Evolutionary conservation across 2,329 filamentous ascomycete species (phyloP).

Genomic region (Akanthomyces dipterigenus): DNA sequence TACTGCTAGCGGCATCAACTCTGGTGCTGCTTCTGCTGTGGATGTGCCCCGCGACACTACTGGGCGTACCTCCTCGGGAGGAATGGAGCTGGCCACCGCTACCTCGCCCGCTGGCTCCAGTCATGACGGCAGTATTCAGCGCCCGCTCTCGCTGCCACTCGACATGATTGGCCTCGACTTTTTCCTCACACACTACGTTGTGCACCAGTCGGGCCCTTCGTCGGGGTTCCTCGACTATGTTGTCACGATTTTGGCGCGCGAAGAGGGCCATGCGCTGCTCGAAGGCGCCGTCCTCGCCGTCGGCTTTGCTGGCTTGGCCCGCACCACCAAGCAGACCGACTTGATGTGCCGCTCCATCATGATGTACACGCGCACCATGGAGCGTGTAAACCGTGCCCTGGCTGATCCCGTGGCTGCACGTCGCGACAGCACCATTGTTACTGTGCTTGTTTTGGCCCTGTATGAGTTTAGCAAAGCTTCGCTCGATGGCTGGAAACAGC

Average conservation of each 20-base stretch:
- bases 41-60: not conserved
- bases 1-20: not conserved
- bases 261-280: constrained; percentile 10
- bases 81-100: not conserved
- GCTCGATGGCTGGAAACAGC: constrained; percentile 11
- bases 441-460: constrained; percentile 8
- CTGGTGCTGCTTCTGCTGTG: constrained; percentile 2
- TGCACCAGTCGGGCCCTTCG: constrained; percentile 9
- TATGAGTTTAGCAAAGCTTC: constrained; percentile 13
- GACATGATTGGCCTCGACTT: constrained; percentile 12
- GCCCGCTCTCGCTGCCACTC: constrained; percentile 5
- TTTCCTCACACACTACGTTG: constrained; percentile 10
- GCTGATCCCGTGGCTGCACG: constrained; percentile 7
- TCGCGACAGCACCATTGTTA: constrained; percentile 12
- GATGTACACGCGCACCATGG: constrained; percentile 12
- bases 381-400: constrained; percentile 10
- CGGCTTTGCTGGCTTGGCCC: constrained; percentile 11
- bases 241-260: constrained; percentile 7
- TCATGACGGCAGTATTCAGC: constrained; percentile 4
- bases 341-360: constrained; percentile 11
- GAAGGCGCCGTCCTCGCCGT: constrained; percentile 10
- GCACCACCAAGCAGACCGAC: constrained; percentile 11
- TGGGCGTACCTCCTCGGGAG: not conserved
- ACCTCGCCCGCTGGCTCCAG: constrained; percentile 1
- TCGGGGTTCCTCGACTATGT: constrained; percentile 11